Percentiles rank a stretch among this genome's conserved stretches.
Evolutionary conservation across 2,329 filamentous ascomycete species (phyloP).

Genomic region (Hypoxylon sp.): DNA sequence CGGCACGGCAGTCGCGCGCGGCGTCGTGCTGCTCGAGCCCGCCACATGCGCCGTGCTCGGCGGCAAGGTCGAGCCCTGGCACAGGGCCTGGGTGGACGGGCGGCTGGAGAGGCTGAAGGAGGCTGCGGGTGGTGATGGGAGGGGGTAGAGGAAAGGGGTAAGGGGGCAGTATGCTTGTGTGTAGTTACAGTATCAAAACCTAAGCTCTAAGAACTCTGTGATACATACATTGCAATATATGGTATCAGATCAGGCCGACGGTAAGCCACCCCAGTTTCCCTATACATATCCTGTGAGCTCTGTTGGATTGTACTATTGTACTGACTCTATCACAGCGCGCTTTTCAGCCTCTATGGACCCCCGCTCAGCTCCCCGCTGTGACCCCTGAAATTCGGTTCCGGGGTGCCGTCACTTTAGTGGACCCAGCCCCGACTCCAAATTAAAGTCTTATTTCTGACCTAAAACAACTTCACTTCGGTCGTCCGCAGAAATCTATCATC

Average conservation of each 20-base stretch:
- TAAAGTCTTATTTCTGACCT: not conserved
- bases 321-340: too few species aligned
- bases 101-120: constrained; percentile 74
- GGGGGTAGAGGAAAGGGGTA: too few species aligned
- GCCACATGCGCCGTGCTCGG: constrained; percentile 76
- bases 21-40: constrained; percentile 80
- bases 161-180: not conserved
- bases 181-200: too few species aligned
- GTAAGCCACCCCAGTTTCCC: too few species aligned
- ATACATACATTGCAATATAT: too few species aligned
- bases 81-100: constrained; percentile 77
- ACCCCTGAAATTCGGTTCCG: constrained; percentile 12
- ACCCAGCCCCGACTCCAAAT: constrained; percentile 4
- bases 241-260: too few species aligned
- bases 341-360: too few species aligned
- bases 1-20: constrained; percentile 72
- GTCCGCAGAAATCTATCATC: not conserved
- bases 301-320: too few species aligned
- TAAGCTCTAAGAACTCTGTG: too few species aligned
- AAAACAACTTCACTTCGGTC: not conserved
- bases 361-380: not conserved
- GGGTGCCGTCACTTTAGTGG: constrained; percentile 12
- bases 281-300: too few species aligned
- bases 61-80: constrained; percentile 83
- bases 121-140: constrained; percentile 55